Evolutionary conservation across 2,329 filamentous ascomycete species (phyloP).

Genomic region (Colletotrichum gloeosporioides): DNA sequence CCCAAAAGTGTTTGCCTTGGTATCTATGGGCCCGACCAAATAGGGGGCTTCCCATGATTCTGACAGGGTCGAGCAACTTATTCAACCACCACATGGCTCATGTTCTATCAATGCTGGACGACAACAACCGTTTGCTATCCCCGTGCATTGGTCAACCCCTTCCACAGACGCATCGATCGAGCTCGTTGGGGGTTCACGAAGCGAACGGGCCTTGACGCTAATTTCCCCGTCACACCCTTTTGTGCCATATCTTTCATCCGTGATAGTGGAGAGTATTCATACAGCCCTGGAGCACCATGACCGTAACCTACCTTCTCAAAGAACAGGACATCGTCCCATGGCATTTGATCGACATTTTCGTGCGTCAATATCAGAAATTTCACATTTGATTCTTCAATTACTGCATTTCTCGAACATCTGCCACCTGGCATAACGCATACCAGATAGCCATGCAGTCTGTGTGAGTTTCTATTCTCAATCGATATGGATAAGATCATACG

Average conservation of each 20-base stretch:
- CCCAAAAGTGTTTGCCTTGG: not conserved
- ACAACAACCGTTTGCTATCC: not conserved
- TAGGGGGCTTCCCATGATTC: not conserved
- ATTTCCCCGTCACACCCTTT: not conserved
- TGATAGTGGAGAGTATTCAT: not conserved
- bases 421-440: not conserved
- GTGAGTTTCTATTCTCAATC: not conserved
- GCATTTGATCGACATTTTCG: fast-evolving
- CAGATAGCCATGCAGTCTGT: not conserved
- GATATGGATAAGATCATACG: too few species aligned
- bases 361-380: not conserved
- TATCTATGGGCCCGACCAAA: not conserved
- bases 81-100: too few species aligned
- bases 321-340: not conserved
- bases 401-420: not conserved
- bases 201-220: not conserved
- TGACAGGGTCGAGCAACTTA: not conserved
- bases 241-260: not conserved
- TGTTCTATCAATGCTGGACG: not conserved
- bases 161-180: not conserved
- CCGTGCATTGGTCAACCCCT: not conserved
- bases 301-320: fast-evolving
- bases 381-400: not conserved
- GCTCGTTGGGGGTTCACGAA: not conserved
- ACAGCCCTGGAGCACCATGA: not conserved